Base-by-base conservation (phyloP, 129 eudicot genomes). In the Ambrosia artemisiifolia region DNA sequence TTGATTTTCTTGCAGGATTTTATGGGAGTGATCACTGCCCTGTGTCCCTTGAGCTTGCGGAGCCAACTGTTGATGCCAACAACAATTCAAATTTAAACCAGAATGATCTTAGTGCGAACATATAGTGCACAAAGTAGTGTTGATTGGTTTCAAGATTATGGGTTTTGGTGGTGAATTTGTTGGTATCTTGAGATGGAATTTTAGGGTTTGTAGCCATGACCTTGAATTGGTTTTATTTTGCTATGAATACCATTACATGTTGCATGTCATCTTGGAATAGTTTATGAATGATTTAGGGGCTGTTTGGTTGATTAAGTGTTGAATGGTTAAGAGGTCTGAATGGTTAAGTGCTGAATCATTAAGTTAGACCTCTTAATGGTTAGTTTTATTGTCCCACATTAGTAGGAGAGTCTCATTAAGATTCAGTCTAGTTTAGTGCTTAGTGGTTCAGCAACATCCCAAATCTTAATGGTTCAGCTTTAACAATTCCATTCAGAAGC, bases 11-110 rank as follows among this genome's bases (percentile, higher is more conserved):
- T 84, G 82, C 90, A 91, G 97, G 97, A 46, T 92, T 92, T 61
- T 92, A 77, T 70, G 97, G 97, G 80, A 92, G 97, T 70, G 96
- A 92, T 65, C 97, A 92, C 78, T 88, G 97, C 81, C 96, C 97
- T 12, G 96, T 88, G 54, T 83, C 94, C 36, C 88, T 92, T 10
- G 88, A 88, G 75, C 89, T 91, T 55, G 86, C 85, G 30, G 92
- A 81, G 6, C 59, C 53, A 14, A 61, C 20, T 24, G 35, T 67
- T 42, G 74, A 51, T 57, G 67, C 73, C 13, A 59, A 72, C 48
- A 34, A 54, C 7, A 32, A 47, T 72, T 66, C 65, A 64, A 55
- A 32, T 18, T 20, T 57, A 48, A 78, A 38, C 69, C 32, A 30
- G 48, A 70, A 35, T 78, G 77, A 78, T 61, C 9, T 3, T 4